Evolutionary conservation across 768 basidiomycete genomes (phyloP).

Genomic region (Leccinum ochraceum): DNA sequence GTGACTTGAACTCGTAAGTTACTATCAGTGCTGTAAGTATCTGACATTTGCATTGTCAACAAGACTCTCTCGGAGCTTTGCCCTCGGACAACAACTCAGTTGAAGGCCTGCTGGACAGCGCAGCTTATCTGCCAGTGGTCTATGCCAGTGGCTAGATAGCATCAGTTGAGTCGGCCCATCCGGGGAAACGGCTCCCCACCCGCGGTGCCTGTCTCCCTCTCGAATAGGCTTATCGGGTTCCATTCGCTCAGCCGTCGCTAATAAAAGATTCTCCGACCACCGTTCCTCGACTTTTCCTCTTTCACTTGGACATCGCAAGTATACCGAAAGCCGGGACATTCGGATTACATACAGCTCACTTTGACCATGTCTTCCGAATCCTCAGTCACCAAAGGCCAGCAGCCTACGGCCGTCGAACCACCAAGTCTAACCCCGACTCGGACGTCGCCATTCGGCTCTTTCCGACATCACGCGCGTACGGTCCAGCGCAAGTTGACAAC

Average conservation of each 20-base stretch:
- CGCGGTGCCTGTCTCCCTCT: not conserved
- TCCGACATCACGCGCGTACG: slow-evolving; percentile 6
- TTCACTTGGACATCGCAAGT: not conserved
- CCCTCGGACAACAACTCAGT: no score
- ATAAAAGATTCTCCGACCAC: not conserved
- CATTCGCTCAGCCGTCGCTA: not conserved
- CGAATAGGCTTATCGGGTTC: not conserved
- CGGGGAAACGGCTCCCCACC: not conserved
- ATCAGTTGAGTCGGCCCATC: not conserved
- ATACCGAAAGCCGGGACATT: not conserved
- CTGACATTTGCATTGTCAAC: not conserved
- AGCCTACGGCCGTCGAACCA: slow-evolving; percentile 16
- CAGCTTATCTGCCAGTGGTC: no score
- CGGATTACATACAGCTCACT: not conserved
- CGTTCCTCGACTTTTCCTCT: not conserved
- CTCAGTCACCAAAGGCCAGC: slow-evolving; percentile 16
- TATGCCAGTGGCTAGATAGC: no score
- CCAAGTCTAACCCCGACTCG: slow-evolving; percentile 6
- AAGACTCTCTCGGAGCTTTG: not conserved
- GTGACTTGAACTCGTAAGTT: not conserved
- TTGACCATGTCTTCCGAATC: slow-evolving; percentile 17
- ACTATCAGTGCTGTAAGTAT: not conserved
- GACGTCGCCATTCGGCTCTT: slow-evolving; percentile 5
- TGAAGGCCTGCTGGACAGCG: no score
- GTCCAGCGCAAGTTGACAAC: slow-evolving; percentile 44